phyloP scores from a whole-genome alignment of 805 yeast genomes.

The Metschnikowia similis region DNA sequence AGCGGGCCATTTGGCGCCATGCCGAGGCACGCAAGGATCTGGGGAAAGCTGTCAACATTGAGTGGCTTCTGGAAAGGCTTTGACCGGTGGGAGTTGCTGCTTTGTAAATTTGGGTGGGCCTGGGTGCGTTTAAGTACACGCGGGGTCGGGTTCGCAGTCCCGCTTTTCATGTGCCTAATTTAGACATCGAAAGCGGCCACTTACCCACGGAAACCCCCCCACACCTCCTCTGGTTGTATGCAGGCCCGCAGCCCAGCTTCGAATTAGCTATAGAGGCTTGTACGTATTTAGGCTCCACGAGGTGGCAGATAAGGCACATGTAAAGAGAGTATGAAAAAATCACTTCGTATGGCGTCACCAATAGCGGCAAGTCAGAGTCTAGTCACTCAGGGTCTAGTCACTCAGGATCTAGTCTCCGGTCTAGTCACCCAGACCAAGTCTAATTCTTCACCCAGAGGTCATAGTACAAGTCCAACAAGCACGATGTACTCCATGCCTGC shows the following conservation, averaged over 20 bases:
- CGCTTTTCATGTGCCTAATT: slow-evolving; percentile 11
- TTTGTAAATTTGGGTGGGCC: neutral
- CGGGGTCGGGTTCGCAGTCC: slow-evolving; percentile 13
- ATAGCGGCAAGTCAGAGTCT: no score
- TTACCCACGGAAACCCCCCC: slow-evolving; percentile 5
- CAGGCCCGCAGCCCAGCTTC: neutral
- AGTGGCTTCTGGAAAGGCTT: neutral
- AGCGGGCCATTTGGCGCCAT: slow-evolving; percentile 5
- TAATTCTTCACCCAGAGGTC: slow-evolving; percentile 45
- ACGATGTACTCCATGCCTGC: slow-evolving; percentile 94
- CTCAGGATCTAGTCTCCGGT: no score
- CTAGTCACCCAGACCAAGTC: no score
- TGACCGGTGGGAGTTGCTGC: neutral
- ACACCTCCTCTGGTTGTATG: neutral
- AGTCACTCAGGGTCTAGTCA: no score
- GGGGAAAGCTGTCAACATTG: slow-evolving; percentile 12
- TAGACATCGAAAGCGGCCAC: neutral
- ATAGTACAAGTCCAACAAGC: slow-evolving; percentile 72
- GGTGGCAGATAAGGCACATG: no score
- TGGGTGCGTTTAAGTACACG: neutral
- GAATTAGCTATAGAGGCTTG: neutral
- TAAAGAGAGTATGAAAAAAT: no score
- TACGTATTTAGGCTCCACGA: no score
- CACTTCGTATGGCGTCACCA: no score
- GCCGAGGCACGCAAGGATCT: slow-evolving; percentile 6